A percentile compares a stretch with the other conserved stretches of the same genome.
Evolutionary conservation across 2,329 filamentous ascomycete species (phyloP).

Genomic region (Xylaria sp.): DNA sequence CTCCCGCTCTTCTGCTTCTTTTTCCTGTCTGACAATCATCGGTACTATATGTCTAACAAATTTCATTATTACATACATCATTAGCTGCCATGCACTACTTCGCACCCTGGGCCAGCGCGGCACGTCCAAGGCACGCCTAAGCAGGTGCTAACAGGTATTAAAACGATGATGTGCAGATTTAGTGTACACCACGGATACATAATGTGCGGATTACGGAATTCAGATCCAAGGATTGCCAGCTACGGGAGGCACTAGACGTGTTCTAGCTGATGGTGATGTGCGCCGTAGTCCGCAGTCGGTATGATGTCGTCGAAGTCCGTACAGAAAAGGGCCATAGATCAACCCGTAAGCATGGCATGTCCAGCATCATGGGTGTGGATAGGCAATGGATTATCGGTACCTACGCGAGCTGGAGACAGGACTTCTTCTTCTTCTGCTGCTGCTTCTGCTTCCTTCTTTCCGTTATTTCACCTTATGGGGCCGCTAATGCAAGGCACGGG

Average conservation of each 20-base stretch:
- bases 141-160: too few relatives aligned
- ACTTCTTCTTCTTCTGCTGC: not conserved
- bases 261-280: not conserved
- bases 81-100: not conserved
- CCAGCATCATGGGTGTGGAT: too few relatives aligned
- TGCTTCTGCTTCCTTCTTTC: not conserved
- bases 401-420: not conserved
- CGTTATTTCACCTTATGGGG: not conserved
- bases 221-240: not conserved
- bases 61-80: not conserved
- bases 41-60: not conserved
- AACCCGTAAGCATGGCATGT: too few relatives aligned
- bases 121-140: too few relatives aligned
- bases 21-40: not conserved
- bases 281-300: not conserved
- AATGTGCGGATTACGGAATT: not conserved
- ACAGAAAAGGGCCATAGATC: too few relatives aligned
- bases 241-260: not conserved
- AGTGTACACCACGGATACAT: not conserved
- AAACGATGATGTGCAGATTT: not conserved
- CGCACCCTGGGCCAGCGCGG: not conserved
- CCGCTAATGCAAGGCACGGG: not conserved
- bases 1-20: not conserved
- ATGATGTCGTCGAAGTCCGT: too few relatives aligned
- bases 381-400: not conserved